Percentiles rank a stretch among this genome's conserved stretches.
These are phyloP conservation scores for Pulveroboletus ravenelii DNA, from an alignment of 768 basidiomycete genomes.

Conservation along the genomic window DNA sequence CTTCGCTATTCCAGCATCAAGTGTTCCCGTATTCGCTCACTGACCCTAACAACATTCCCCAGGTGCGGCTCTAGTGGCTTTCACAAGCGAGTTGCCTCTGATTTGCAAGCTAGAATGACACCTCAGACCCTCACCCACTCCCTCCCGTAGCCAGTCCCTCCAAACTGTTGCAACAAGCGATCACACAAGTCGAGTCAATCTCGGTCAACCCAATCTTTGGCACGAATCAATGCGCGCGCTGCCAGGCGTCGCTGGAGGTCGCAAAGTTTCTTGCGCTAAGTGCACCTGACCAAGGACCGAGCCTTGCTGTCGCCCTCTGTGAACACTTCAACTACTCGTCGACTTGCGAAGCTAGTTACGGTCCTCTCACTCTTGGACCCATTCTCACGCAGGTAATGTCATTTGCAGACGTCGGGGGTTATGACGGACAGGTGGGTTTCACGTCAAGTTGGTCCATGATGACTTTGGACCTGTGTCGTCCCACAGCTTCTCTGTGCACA, in stretches of 20 bases:
- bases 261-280: conserved; percentile 65
- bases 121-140: conserved; percentile 59
- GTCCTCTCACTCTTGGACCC: conserved; percentile 46
- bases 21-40: conserved; percentile 61
- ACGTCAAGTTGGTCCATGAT: not conserved
- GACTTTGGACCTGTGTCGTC: not conserved
- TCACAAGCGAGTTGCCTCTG: not conserved
- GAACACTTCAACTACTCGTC: conserved; percentile 50
- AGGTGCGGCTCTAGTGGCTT: conserved; percentile 20
- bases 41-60: conserved; percentile 54
- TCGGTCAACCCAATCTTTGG: conserved; percentile 48
- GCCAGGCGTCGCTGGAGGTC: conserved; percentile 56
- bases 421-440: conserved; percentile 60
- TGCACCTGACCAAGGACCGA: conserved; percentile 56
- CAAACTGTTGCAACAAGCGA: conserved; percentile 46
- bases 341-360: conserved; percentile 47
- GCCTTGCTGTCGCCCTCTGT: conserved; percentile 56
- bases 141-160: conserved; percentile 50
- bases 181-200: conserved; percentile 55
- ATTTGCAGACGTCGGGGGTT: conserved; percentile 65
- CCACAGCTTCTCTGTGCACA: conserved; percentile 54
- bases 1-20: conserved; percentile 39
- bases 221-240: conserved; percentile 51
- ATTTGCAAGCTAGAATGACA: conserved; percentile 41
- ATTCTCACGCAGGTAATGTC: conserved; percentile 68